These are phyloP conservation scores for Suhomyces xylopsoci DNA, from an alignment of 805 yeast species.

Conservation along the genomic window DNA sequence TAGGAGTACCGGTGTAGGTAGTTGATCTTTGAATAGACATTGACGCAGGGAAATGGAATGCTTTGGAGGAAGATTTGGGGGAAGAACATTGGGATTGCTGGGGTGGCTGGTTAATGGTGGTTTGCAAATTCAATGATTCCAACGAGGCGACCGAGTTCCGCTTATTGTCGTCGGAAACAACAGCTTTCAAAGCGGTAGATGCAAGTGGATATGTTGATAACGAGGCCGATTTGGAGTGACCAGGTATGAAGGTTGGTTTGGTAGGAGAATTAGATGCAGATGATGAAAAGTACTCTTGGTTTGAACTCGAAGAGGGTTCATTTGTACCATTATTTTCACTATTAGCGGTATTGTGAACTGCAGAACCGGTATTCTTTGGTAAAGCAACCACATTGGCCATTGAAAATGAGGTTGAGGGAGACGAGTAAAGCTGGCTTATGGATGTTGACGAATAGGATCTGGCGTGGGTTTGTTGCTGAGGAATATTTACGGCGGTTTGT, in stretches of 20 bases:
- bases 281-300: slow-evolving; percentile 15
- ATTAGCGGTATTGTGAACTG: not conserved
- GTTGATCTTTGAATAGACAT: slow-evolving; percentile 18
- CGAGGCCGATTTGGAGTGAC: slow-evolving; percentile 33
- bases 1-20: slow-evolving; percentile 31
- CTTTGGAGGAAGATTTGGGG: slow-evolving; percentile 5
- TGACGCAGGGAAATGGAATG: slow-evolving; percentile 9
- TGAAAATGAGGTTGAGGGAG: slow-evolving; percentile 67
- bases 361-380: slow-evolving; percentile 13
- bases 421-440: slow-evolving; percentile 42
- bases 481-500: not conserved
- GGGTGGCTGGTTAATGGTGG: slow-evolving; percentile 11
- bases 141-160: slow-evolving; percentile 17
- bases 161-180: slow-evolving; percentile 56
- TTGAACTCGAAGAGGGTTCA: not conserved
- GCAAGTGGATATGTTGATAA: slow-evolving; percentile 49
- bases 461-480: slow-evolving; percentile 19
- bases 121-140: slow-evolving; percentile 13
- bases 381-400: slow-evolving; percentile 49
- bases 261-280: slow-evolving; percentile 18
- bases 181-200: slow-evolving; percentile 67
- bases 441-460: slow-evolving; percentile 35
- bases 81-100: slow-evolving; percentile 9
- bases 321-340: slow-evolving; percentile 2
- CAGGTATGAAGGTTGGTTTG: slow-evolving; percentile 16